These are phyloP conservation scores for Cymbopogon flexuosus DNA, from an alignment of 202 grass and related monocot species.

Conservation along the genomic window DNA sequence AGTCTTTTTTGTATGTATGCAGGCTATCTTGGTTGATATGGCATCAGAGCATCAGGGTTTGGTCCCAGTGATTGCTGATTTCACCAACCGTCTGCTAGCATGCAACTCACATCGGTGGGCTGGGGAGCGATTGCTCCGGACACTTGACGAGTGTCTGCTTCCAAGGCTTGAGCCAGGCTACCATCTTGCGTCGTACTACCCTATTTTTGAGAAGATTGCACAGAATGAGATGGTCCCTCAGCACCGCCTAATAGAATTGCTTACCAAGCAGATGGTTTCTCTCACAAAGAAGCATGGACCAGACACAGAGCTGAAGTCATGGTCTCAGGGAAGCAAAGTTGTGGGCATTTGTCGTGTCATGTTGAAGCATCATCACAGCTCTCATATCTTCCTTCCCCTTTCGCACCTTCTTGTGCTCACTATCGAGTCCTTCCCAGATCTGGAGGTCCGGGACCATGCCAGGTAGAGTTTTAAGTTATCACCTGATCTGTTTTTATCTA, in stretches of 20 bases:
- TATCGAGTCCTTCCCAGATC: conserved; percentile 75
- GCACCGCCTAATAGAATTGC: conserved; percentile 66
- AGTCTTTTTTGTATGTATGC: conserved; percentile 40
- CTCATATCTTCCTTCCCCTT: conserved; percentile 65
- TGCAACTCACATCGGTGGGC: conserved; percentile 54
- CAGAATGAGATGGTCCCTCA: conserved; percentile 67
- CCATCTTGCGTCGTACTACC: conserved; percentile 70
- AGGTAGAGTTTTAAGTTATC: conserved; percentile 43
- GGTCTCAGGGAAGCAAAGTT: conserved; percentile 89
- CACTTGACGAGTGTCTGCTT: conserved; percentile 63
- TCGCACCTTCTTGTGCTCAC: conserved; percentile 53
- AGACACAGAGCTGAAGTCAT: conserved; percentile 57
- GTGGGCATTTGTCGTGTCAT: conserved; percentile 71
- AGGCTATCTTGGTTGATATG: conserved; percentile 70
- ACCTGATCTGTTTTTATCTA: neutral
- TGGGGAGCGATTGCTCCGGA: conserved; percentile 61
- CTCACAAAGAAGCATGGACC: conserved; percentile 66
- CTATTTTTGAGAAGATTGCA: conserved; percentile 78
- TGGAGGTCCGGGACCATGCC: conserved; percentile 90
- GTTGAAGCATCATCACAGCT: conserved; percentile 80
- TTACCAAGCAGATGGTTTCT: conserved; percentile 68
- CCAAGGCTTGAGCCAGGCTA: conserved; percentile 70
- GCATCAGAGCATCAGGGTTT: conserved; percentile 54
- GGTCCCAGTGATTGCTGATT: conserved; percentile 70
- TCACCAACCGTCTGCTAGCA: conserved; percentile 57